Evolutionary conservation across 148 eudicot species (phyloP).

Genomic region (Salicornia ramosissima): DNA sequence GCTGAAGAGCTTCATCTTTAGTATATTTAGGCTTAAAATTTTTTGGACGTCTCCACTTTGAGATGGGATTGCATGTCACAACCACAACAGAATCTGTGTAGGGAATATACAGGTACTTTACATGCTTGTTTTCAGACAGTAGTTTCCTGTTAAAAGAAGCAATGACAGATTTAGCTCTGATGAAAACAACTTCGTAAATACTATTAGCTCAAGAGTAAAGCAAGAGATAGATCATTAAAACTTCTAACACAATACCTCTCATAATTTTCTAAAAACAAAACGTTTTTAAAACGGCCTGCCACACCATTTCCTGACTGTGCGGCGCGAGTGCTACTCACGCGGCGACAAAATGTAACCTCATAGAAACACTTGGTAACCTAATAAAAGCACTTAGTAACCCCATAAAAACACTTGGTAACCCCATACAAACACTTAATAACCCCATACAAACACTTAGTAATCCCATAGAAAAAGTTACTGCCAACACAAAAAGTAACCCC

Average conservation of each 20-base stretch:
- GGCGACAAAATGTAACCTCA: no score
- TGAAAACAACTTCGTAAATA: neutral
- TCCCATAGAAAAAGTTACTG: no score
- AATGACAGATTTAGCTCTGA: neutral
- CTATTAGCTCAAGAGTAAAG: neutral
- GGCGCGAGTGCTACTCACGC: no score
- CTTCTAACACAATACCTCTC: neutral
- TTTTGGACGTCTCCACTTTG: conserved; percentile 72
- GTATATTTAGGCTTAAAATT: conserved; percentile 75
- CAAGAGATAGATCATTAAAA: neutral
- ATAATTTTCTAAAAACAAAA: neutral
- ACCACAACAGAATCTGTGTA: conserved; percentile 88
- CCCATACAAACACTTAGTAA: no score
- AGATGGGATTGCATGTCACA: conserved; percentile 86
- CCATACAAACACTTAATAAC: no score
- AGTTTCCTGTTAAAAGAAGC: conserved; percentile 53
- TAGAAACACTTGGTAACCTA: no score
- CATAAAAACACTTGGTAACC: no score
- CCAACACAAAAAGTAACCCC: no score
- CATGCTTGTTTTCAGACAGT: conserved; percentile 87
- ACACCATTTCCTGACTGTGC: no score
- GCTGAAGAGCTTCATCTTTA: conserved; percentile 79
- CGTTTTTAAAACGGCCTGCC: no score
- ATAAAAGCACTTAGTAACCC: no score
- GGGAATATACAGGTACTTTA: conserved; percentile 89